phyloP scores from a whole-genome alignment of 2,329 filamentous ascomycete genomes.

The Chaetomium strumarium region DNA sequence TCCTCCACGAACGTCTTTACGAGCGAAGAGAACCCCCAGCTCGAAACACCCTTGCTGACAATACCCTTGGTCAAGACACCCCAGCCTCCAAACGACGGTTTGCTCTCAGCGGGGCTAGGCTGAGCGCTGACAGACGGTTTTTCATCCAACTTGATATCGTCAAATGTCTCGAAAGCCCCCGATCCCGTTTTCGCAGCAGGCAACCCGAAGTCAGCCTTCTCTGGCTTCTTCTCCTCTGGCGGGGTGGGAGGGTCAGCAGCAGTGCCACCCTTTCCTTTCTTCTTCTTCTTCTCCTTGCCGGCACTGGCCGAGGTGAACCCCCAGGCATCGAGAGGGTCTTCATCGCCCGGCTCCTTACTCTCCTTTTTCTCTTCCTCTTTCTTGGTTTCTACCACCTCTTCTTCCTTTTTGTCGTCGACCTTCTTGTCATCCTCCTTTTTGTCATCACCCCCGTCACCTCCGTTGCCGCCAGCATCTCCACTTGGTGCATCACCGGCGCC shows the following conservation, averaged over 20 bases:
- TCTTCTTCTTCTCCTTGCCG: constrained; percentile 52
- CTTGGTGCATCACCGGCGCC: constrained; percentile 7
- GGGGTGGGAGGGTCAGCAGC: constrained; percentile 26
- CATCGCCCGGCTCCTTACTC: constrained; percentile 38
- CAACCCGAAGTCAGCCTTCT: constrained; percentile 19
- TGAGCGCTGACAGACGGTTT: constrained; percentile 52
- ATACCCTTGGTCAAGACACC: constrained; percentile 51
- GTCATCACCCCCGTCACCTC: constrained; percentile 34
- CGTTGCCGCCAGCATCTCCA: constrained; percentile 28
- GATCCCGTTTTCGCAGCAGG: constrained; percentile 21
- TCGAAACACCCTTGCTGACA: background rate
- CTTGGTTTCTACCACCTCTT: constrained; percentile 31
- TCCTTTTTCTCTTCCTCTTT: constrained; percentile 44
- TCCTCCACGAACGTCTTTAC: constrained; percentile 20
- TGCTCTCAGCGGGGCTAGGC: constrained; percentile 43
- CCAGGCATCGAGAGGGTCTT: constrained; percentile 38
- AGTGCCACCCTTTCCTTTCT: constrained; percentile 42
- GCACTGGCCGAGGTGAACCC: constrained; percentile 33
- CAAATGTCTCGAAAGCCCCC: constrained; percentile 50
- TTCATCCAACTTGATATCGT: constrained; percentile 64
- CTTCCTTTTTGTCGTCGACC: constrained; percentile 35
- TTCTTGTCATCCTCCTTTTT: constrained; percentile 33
- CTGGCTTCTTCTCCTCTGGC: constrained; percentile 22
- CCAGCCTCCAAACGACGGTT: constrained; percentile 50
- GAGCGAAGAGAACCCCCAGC: constrained; percentile 38